phyloP scores from a whole-genome alignment of 177 flowering plant genomes.

The Tripterygium wilfordii region DNA sequence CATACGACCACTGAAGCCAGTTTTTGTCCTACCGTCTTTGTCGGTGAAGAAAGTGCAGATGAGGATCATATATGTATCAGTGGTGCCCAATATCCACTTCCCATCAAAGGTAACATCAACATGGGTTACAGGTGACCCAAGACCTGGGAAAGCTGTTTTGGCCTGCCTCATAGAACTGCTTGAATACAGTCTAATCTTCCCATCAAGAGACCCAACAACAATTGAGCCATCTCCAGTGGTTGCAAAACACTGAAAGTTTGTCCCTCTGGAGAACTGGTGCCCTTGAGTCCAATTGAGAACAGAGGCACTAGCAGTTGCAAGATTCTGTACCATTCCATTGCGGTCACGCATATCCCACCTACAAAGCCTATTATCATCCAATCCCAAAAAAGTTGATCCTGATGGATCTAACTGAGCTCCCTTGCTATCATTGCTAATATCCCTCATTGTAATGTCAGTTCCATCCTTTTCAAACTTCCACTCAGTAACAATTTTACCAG shows the following conservation, averaged over 20 bases:
- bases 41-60: conserved; percentile 32
- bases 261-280: conserved; percentile 90
- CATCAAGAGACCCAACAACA: conserved; percentile 94
- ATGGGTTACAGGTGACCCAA: conserved; percentile 89
- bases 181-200: conserved; percentile 90
- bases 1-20: conserved; percentile 37
- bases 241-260: conserved; percentile 94
- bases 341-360: conserved; percentile 97
- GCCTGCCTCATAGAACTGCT: conserved; percentile 86
- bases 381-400: conserved; percentile 84
- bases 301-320: conserved; percentile 44
- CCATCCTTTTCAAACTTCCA: conserved; percentile 98
- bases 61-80: conserved; percentile 33
- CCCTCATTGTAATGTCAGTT: conserved; percentile 78
- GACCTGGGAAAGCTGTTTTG: conserved; percentile 96
- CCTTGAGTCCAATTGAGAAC: conserved; percentile 93
- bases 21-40: conserved; percentile 33
- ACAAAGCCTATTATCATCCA: conserved; percentile 85
- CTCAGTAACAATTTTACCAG: conserved; percentile 79
- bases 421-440: conserved; percentile 78
- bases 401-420: conserved; percentile 93
- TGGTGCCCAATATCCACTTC: conserved; percentile 85
- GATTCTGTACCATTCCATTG: conserved; percentile 77
- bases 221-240: conserved; percentile 95
- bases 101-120: conserved; percentile 98